A percentile compares a stretch with the other conserved stretches of the same genome.
phyloP scores from a whole-genome alignment of 345 rosid genomes.

The Garcia nutans region DNA sequence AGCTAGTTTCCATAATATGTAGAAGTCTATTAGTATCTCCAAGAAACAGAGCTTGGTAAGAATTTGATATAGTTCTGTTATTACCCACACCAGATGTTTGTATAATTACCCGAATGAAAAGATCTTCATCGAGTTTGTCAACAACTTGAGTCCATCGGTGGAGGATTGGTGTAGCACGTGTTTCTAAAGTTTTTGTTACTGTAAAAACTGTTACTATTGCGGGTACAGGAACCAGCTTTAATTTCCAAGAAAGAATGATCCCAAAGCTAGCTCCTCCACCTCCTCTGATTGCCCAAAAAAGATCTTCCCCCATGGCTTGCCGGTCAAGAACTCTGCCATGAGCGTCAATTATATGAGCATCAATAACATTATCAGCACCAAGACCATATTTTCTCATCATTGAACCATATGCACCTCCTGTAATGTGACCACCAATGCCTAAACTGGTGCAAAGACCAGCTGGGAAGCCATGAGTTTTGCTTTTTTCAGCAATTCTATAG shows the following conservation, averaged over 20 bases:
- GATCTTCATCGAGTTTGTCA: slow-evolving; percentile 14
- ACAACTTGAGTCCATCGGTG: slow-evolving; percentile 23
- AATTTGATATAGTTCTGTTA: slow-evolving; percentile 14
- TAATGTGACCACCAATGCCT: slow-evolving; percentile 24
- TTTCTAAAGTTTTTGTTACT: slow-evolving; percentile 18
- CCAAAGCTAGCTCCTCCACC: slow-evolving; percentile 26
- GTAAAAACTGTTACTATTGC: slow-evolving; percentile 20
- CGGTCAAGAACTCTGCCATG: slow-evolving; percentile 17
- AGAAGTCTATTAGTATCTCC: slow-evolving; percentile 27
- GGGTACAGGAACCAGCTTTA: slow-evolving; percentile 21
- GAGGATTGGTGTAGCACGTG: slow-evolving; percentile 12
- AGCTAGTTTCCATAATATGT: slow-evolving; percentile 22
- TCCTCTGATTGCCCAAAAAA: slow-evolving; percentile 26
- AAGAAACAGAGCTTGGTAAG: slow-evolving; percentile 27
- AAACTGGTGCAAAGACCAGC: slow-evolving; percentile 20
- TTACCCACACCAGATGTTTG: background rate
- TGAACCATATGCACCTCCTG: slow-evolving; percentile 24
- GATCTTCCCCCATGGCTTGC: slow-evolving; percentile 13
- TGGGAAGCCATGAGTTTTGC: slow-evolving; percentile 22
- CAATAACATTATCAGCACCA: slow-evolving; percentile 13
- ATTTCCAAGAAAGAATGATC: slow-evolving; percentile 19
- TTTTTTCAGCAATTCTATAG: slow-evolving; percentile 17
- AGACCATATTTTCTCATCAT: slow-evolving; percentile 30
- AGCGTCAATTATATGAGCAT: slow-evolving; percentile 17
- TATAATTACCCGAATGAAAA: slow-evolving; percentile 18